These are phyloP conservation scores for Styphnolobium japonicum DNA, from an alignment of 306 rosid species.

Conservation along the genomic window DNA sequence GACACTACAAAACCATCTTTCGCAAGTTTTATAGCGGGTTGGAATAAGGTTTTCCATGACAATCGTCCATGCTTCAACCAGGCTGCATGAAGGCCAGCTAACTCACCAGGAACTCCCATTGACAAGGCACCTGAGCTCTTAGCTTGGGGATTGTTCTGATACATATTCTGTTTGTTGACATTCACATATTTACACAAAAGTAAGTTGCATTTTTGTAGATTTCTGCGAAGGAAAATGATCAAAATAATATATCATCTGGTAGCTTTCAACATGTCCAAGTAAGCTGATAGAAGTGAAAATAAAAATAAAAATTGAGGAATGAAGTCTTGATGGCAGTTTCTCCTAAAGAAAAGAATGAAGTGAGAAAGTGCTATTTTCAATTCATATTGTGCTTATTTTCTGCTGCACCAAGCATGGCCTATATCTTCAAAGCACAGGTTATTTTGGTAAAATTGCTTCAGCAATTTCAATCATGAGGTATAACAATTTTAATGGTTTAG, in stretches of 20 bases:
- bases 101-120: slow-evolving; percentile 86
- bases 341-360: not conserved
- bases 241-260: not conserved
- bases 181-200: slow-evolving; percentile 13
- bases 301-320: too few relatives aligned
- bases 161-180: slow-evolving; percentile 67
- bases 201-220: slow-evolving; percentile 10
- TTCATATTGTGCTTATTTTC: not conserved
- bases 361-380: not conserved
- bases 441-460: slow-evolving; percentile 4
- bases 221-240: not conserved
- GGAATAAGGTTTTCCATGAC: slow-evolving; percentile 65
- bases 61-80: slow-evolving; percentile 81
- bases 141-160: slow-evolving; percentile 50
- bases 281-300: not conserved
- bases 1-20: slow-evolving; percentile 63
- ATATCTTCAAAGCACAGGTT: not conserved
- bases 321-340: not conserved
- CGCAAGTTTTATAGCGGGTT: slow-evolving; percentile 81
- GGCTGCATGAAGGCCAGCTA: slow-evolving; percentile 88
- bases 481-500: slow-evolving; percentile 5
- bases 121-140: slow-evolving; percentile 63
- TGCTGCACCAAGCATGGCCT: not conserved
- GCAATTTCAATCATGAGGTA: not conserved
- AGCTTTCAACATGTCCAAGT: not conserved